These are phyloP conservation scores for Cynara cardunculus DNA, from an alignment of 129 eudicot species.

Conservation along the genomic window DNA sequence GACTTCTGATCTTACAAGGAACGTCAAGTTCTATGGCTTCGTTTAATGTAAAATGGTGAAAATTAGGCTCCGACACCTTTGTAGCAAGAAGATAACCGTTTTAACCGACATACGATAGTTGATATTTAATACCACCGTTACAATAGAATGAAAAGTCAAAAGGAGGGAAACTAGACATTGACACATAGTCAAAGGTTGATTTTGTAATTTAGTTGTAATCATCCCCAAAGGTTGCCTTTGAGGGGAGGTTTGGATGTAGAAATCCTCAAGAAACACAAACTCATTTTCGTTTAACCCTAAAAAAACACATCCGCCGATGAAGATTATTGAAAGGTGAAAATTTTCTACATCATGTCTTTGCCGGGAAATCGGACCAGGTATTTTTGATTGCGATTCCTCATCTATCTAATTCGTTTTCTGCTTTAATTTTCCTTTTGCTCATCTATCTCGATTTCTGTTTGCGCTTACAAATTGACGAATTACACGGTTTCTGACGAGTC, in stretches of 20 bases:
- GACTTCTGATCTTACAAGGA: neutral
- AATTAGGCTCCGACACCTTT: neutral
- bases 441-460: conserved; percentile 14
- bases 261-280: conserved; percentile 24
- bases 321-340: conserved; percentile 20
- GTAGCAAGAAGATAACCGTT: neutral
- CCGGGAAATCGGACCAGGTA: conserved; percentile 41
- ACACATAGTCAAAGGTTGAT: conserved; percentile 28
- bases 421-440: neutral
- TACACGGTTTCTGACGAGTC: neutral
- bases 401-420: neutral
- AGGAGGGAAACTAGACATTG: conserved; percentile 7
- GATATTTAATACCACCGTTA: neutral
- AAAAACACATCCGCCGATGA: conserved; percentile 18
- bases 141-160: conserved; percentile 16
- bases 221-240: conserved; percentile 28
- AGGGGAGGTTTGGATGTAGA: conserved; percentile 24
- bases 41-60: neutral
- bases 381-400: conserved; percentile 6
- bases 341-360: conserved; percentile 28
- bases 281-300: conserved; percentile 28
- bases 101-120: too few species aligned
- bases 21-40: neutral
- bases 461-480: conserved; percentile 7
- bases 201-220: conserved; percentile 11